Evolutionary conservation across 108 stramenopile species (phyloP).

Genomic region (Skeletonema grethae): DNA sequence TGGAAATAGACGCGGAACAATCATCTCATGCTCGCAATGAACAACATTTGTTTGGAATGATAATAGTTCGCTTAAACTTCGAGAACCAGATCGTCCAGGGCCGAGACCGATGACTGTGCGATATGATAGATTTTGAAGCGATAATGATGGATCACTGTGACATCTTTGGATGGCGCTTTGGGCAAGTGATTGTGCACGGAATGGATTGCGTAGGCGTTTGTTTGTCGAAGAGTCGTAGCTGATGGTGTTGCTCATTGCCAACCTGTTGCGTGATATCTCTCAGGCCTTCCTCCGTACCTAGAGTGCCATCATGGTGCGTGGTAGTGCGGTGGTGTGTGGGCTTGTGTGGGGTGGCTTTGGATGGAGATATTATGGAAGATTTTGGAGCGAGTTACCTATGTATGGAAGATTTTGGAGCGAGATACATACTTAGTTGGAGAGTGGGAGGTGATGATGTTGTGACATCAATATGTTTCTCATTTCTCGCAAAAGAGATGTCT

Average conservation of each 20-base stretch:
- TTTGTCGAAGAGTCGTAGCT: slow-evolving; percentile 18
- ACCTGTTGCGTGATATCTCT: no score
- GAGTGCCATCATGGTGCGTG: no score
- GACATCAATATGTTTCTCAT: no score
- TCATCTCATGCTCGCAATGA: slow-evolving; percentile 12
- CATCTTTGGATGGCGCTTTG: slow-evolving; percentile 3
- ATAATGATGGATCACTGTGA: not conserved
- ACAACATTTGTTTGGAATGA: not conserved
- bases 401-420: no score
- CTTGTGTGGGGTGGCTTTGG: no score
- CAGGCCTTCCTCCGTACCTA: no score
- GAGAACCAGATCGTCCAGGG: not conserved
- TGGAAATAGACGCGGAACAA: not conserved
- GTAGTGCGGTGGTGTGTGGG: no score
- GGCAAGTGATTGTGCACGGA: slow-evolving; percentile 1
- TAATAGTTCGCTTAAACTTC: slow-evolving; percentile 3
- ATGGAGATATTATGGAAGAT: no score
- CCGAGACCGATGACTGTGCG: not conserved
- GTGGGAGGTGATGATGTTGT: no score
- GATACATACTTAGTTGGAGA: no score
- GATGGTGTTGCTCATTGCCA: not conserved
- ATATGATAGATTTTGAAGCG: not conserved
- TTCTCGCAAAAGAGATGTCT: no score
- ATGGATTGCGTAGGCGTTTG: slow-evolving; percentile 14
- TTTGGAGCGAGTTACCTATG: no score